Evolutionary conservation across 2,329 filamentous ascomycete genomes (phyloP), one percentile per base, ranked within the genome.

Genomic region (Zarea fungicola): DNA sequence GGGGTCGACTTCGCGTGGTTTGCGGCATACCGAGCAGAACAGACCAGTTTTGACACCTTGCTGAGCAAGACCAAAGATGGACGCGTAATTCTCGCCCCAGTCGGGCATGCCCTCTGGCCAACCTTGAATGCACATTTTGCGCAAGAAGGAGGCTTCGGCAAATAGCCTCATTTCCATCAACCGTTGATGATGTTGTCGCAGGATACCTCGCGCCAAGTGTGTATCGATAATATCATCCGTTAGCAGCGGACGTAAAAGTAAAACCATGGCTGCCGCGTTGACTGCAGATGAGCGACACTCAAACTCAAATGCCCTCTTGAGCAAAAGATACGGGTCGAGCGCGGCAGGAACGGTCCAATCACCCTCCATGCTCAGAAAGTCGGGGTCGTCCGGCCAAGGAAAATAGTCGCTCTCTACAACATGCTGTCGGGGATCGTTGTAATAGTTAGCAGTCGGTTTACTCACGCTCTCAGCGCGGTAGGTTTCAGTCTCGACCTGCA

Each of bases 131-230:
- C 77, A 82, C 8, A 84, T 62, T 42, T 85, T 84, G 2, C 81
- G 78, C 14, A 85, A 66, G 1, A 82, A 69, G 0, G 81, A 71
- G 0, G 81, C 81, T 57, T 84, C 78, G 19, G 77, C 69, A 56
- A 83, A 84, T 29, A 82, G 70, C 21, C 72, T 68, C 74, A 84
- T 78, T 44, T 67, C 68, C 69, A 76, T 79, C 2, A 85, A 74
- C 1, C 81, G 78, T 5, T 69, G 65, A 56, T 85, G 80, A 45
- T 84, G 78, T 51, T 83, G 78, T 8, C 75, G 71, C 1, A 85
- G 62, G 22, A 84, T 74, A 11, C 77, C 76, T 5, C 68, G 65
- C 2, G 80, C 79, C 54, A 80, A 79, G 52, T 77, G 65, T 10
- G 66, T 57, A 55, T 83, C 78, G 29, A 85, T 77, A 16, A 81